phyloP scores from a whole-genome alignment of 2,329 filamentous ascomycete genomes.

The Colletotrichum scovillei region DNA sequence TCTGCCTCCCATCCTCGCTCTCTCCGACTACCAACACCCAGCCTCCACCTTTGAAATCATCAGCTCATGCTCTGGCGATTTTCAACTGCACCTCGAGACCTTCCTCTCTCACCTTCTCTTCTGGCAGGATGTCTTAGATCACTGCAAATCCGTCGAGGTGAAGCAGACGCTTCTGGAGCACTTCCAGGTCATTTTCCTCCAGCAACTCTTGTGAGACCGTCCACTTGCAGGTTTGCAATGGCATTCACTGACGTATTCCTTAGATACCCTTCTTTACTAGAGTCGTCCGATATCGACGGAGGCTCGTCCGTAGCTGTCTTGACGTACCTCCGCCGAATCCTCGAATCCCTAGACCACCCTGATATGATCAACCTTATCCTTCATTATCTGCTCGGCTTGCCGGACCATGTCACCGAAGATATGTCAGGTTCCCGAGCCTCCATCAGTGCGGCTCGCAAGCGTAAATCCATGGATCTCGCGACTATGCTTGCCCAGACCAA shows the following conservation, averaged over 20 bases:
- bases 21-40: conserved; percentile 88
- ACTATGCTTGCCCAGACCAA: conserved; percentile 78
- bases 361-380: conserved; percentile 95
- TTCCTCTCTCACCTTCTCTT: conserved; percentile 96
- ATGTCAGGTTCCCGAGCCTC: conserved; percentile 57
- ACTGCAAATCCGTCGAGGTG: conserved; percentile 91
- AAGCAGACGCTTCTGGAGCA: conserved; percentile 94
- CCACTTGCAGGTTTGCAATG: neutral
- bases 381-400: conserved; percentile 88
- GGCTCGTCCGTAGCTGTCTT: conserved; percentile 96
- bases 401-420: conserved; percentile 61
- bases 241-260: conserved; percentile 35
- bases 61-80: conserved; percentile 78
- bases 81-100: conserved; percentile 88
- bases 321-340: conserved; percentile 89
- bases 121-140: conserved; percentile 98
- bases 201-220: conserved; percentile 83
- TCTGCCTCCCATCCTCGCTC: conserved; percentile 83
- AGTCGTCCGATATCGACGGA: conserved; percentile 96
- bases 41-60: conserved; percentile 77
- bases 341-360: conserved; percentile 91
- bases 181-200: conserved; percentile 95
- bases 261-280: conserved; percentile 90
- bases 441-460: conserved; percentile 78
- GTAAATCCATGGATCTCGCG: conserved; percentile 89